Evolutionary conservation across 768 basidiomycete genomes (phyloP).

Genomic region (Podaxis sp.): DNA sequence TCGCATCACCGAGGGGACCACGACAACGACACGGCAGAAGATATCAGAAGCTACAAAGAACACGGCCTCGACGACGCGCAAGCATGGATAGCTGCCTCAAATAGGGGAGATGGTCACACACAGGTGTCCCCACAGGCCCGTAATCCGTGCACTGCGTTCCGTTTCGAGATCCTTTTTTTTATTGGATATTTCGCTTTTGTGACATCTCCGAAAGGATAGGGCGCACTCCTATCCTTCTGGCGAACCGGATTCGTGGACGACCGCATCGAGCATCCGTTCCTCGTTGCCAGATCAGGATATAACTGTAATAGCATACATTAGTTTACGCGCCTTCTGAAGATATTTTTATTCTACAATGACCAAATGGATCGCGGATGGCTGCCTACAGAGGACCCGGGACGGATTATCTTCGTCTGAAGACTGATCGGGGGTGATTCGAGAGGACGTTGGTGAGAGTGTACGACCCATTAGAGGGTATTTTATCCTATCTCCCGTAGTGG

Average conservation of each 20-base stretch:
- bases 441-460: not conserved
- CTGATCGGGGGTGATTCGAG: not conserved
- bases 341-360: not conserved
- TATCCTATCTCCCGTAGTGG: not conserved
- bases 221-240: not conserved
- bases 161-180: not conserved
- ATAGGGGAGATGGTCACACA: not conserved
- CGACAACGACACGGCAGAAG: not conserved
- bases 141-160: not conserved
- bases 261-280: not conserved
- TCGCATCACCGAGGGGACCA: not conserved
- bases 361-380: not conserved
- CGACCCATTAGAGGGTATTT: not conserved
- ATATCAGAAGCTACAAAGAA: not conserved
- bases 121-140: not conserved
- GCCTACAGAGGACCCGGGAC: not conserved
- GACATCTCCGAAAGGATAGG: slow-evolving; percentile 5
- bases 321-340: not conserved
- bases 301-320: not conserved
- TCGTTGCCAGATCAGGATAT: not conserved
- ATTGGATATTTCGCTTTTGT: not conserved
- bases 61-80: not conserved
- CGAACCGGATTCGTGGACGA: not conserved
- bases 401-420: not conserved
- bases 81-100: not conserved